These are phyloP conservation scores for Magnusiomyces sp. DNA, from an alignment of 1,139 yeast species.

Conservation along the genomic window DNA sequence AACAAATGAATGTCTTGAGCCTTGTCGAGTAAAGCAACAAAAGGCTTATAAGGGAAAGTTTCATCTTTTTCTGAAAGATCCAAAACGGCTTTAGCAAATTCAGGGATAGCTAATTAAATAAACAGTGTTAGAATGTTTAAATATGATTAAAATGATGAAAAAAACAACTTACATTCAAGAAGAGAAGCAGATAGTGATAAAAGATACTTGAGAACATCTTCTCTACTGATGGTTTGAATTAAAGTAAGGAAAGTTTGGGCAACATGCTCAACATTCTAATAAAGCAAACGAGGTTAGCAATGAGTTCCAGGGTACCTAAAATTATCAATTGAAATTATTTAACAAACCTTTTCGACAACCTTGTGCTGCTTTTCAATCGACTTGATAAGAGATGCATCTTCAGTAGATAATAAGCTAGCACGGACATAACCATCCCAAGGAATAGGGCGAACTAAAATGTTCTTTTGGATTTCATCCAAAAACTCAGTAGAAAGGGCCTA, in stretches of 20 bases:
- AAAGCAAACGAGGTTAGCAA: constrained; percentile 14
- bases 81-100: constrained; percentile 40
- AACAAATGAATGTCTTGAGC: constrained; percentile 34
- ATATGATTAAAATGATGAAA: background rate
- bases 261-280: constrained; percentile 40
- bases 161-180: constrained; percentile 23
- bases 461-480: constrained; percentile 64
- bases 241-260: constrained; percentile 50
- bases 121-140: constrained; percentile 20
- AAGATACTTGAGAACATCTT: constrained; percentile 68
- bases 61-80: constrained; percentile 39
- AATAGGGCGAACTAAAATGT: constrained; percentile 71
- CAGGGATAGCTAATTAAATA: constrained; percentile 38
- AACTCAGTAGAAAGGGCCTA: constrained; percentile 18
- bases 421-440: constrained; percentile 92
- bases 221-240: constrained; percentile 45
- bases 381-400: constrained; percentile 60
- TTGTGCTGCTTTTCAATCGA: constrained; percentile 46
- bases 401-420: constrained; percentile 55
- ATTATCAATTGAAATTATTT: background rate
- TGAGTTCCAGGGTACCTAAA: background rate
- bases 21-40: constrained; percentile 41
- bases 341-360: constrained; percentile 22
- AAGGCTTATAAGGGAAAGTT: constrained; percentile 46
- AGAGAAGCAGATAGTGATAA: constrained; percentile 64